Evolutionary conservation across 495 filamentous ascomycete species (phyloP).

Genomic region (Podospora tetraspora): DNA sequence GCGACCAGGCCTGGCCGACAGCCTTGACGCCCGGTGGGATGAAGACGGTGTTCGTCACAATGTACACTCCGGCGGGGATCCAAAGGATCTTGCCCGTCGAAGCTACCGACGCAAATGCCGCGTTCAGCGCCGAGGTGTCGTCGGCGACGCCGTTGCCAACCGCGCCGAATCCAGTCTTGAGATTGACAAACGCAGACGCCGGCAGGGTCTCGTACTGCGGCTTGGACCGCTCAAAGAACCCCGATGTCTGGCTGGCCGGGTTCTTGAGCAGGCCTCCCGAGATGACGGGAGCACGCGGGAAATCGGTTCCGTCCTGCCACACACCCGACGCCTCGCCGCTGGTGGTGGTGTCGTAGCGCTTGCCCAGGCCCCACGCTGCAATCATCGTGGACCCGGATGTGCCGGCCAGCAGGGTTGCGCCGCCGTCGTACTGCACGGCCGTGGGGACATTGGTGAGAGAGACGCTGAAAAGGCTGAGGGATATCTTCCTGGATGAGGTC

Average conservation of each 20-base stretch:
- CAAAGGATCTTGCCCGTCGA: constrained; percentile 32
- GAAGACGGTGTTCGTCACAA: constrained; percentile 33
- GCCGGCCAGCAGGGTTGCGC: too few species aligned
- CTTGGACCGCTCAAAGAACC: constrained; percentile 57
- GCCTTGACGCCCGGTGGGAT: constrained; percentile 45
- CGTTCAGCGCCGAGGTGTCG: constrained; percentile 33
- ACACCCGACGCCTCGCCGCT: too few species aligned
- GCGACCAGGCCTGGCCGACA: constrained; percentile 45
- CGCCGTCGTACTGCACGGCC: too few species aligned
- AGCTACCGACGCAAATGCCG: neutral
- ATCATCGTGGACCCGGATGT: too few species aligned
- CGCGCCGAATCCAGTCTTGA: constrained; percentile 61
- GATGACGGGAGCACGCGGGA: too few species aligned
- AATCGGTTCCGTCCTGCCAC: too few species aligned
- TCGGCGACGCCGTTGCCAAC: constrained; percentile 68
- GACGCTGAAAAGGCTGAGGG: neutral
- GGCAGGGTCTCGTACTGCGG: constrained; percentile 62
- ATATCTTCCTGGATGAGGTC: too few species aligned
- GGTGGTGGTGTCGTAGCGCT: too few species aligned
- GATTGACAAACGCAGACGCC: constrained; percentile 57
- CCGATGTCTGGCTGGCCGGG: neutral
- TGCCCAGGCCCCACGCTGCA: too few species aligned
- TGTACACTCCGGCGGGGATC: constrained; percentile 31
- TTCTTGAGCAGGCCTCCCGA: too few species aligned
- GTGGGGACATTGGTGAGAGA: neutral